phyloP scores from a whole-genome alignment of 2,329 filamentous ascomycete genomes.

The Arthroderma uncinatum region DNA sequence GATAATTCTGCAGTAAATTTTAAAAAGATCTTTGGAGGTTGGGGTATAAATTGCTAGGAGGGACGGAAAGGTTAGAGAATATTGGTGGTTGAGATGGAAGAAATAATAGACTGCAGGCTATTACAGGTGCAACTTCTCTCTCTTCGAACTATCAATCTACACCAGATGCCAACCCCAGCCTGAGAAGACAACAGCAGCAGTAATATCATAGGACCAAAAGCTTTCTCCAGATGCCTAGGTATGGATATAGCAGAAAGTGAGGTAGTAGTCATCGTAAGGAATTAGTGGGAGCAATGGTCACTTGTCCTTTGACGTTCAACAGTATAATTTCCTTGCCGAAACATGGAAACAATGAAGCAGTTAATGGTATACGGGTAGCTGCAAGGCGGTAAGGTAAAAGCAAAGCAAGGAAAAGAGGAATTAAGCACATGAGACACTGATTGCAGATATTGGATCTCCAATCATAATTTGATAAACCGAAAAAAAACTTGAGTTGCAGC shows the following conservation, averaged over 20 bases:
- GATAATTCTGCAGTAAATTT: not conserved
- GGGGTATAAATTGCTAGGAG: not conserved
- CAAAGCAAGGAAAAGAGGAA: not conserved
- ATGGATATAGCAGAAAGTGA: not conserved
- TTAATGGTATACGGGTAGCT: not conserved
- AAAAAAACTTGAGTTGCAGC: not conserved
- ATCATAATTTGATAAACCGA: not conserved
- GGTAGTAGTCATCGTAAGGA: not conserved
- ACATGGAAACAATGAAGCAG: constrained; percentile 1
- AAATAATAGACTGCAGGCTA: not conserved
- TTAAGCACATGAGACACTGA: not conserved
- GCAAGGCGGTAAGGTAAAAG: not conserved
- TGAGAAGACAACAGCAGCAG: not conserved
- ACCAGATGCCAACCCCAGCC: not conserved
- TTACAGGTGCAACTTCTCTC: not conserved
- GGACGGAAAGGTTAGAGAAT: not conserved
- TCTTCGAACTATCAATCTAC: not conserved
- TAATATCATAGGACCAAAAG: not conserved
- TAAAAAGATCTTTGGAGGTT: not conserved
- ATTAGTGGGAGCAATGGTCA: not conserved
- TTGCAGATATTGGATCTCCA: constrained; percentile 3
- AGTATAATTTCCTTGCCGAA: not conserved
- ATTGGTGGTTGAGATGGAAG: not conserved
- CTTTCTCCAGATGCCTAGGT: not conserved
- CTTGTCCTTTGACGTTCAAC: not conserved